Evolutionary conservation across 495 filamentous ascomycete genomes (phyloP).

Genomic region (Tirmania nivea): DNA sequence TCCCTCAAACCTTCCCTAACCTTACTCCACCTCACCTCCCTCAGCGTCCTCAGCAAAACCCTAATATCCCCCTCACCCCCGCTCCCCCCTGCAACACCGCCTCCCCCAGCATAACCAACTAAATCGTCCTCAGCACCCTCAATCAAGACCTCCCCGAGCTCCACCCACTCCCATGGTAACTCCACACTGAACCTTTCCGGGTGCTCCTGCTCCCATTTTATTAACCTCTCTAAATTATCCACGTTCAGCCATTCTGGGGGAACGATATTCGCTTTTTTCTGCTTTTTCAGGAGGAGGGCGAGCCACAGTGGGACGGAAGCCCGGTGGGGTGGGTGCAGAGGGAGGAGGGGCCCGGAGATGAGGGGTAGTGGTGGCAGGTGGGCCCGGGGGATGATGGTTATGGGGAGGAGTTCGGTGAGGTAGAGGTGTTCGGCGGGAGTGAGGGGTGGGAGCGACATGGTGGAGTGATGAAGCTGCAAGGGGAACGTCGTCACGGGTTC

Average conservation of each 20-base stretch:
- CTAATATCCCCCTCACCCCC: slow-evolving; percentile 28
- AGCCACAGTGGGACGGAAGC: slow-evolving; percentile 78
- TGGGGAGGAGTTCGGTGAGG: slow-evolving; percentile 87
- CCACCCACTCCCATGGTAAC: slow-evolving; percentile 86
- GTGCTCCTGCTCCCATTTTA: slow-evolving; percentile 55
- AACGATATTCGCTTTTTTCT: slow-evolving; percentile 80
- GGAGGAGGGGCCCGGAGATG: slow-evolving; percentile 52
- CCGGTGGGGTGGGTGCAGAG: slow-evolving; percentile 61
- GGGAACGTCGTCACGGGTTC: too few relatives aligned
- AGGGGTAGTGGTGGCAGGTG: slow-evolving; percentile 65
- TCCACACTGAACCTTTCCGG: slow-evolving; percentile 50
- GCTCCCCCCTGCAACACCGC: slow-evolving; percentile 29
- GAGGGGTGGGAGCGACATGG: background rate
- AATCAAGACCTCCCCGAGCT: slow-evolving; percentile 65
- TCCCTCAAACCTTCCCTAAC: slow-evolving; percentile 50
- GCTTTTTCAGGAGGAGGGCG: slow-evolving; percentile 87
- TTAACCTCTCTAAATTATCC: slow-evolving; percentile 45
- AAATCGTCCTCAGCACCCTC: slow-evolving; percentile 73
- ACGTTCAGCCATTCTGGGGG: slow-evolving; percentile 75
- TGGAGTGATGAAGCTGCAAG: background rate
- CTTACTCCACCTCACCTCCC: slow-evolving; percentile 79
- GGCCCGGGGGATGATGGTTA: slow-evolving; percentile 82
- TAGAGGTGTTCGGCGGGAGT: slow-evolving; percentile 25
- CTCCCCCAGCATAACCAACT: slow-evolving; percentile 41
- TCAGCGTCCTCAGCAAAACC: slow-evolving; percentile 53